These are phyloP conservation scores for Daedaleopsis nitida DNA, from an alignment of 768 basidiomycete species.

Conservation along the genomic window DNA sequence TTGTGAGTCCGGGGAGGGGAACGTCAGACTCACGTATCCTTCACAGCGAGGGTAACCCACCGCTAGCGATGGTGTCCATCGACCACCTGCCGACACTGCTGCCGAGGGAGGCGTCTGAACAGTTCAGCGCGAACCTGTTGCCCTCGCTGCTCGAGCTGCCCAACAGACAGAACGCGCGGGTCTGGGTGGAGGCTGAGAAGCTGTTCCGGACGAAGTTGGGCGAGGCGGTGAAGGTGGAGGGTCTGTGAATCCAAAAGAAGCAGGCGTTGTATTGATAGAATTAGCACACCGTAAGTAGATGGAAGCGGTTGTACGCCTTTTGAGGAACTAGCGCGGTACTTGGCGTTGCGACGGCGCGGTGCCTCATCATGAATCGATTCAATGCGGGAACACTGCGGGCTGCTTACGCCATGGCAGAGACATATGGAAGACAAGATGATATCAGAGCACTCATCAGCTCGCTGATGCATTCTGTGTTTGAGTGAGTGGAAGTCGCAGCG, in stretches of 20 bases:
- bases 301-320: background rate
- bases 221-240: slow-evolving; percentile 45
- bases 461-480: background rate
- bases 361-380: background rate
- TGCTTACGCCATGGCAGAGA: background rate
- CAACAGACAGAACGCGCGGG: slow-evolving; percentile 60
- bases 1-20: slow-evolving; percentile 11
- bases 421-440: background rate
- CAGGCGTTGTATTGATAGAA: background rate
- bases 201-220: slow-evolving; percentile 72
- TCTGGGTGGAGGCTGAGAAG: slow-evolving; percentile 88
- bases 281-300: background rate
- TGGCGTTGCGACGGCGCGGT: background rate
- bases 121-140: slow-evolving; percentile 86
- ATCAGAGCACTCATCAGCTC: background rate
- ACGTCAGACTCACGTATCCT: slow-evolving; percentile 15
- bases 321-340: background rate
- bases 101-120: slow-evolving; percentile 95
- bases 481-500: too few species aligned
- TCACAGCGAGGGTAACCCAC: slow-evolving; percentile 59
- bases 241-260: slow-evolving; percentile 18
- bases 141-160: slow-evolving; percentile 84
- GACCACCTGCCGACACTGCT: slow-evolving; percentile 96
- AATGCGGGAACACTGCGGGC: background rate
- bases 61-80: slow-evolving; percentile 88